Evolutionary conservation across 768 basidiomycete species (phyloP).

Genomic region (Inosperma sp.): DNA sequence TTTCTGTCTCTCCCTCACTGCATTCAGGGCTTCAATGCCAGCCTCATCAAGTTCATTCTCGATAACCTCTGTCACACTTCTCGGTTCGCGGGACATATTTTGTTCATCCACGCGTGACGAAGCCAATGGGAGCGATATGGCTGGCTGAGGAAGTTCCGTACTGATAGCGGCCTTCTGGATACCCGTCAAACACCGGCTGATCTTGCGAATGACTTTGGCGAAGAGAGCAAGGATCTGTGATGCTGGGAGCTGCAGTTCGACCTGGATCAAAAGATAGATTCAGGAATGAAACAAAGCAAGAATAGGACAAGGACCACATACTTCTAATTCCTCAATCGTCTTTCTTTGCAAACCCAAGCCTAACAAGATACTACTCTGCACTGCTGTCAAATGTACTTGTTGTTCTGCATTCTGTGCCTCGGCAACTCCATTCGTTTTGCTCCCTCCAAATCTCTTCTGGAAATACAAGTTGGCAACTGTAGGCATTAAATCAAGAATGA

Average conservation of each 20-base stretch:
- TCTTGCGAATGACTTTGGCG: constrained; percentile 83
- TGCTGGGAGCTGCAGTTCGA: constrained; percentile 78
- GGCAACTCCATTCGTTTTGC: constrained; percentile 11
- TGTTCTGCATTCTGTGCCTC: too few species aligned
- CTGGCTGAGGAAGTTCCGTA: constrained; percentile 50
- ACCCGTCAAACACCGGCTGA: constrained; percentile 68
- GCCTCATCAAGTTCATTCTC: constrained; percentile 75
- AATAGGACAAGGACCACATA: constrained; percentile 29
- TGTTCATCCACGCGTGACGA: constrained; percentile 11
- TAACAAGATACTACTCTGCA: constrained; percentile 88
- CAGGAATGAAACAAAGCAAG: neutral
- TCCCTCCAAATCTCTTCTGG: constrained; percentile 54
- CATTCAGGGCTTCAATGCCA: constrained; percentile 65
- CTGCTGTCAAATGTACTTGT: constrained; percentile 69
- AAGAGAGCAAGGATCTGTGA: constrained; percentile 88
- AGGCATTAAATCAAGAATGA: constrained; percentile 89
- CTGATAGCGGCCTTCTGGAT: constrained; percentile 77
- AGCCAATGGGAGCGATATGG: constrained; percentile 15
- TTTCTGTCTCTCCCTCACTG: constrained; percentile 70
- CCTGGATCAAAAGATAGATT: constrained; percentile 33
- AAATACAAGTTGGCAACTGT: constrained; percentile 81
- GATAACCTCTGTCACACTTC: constrained; percentile 43
- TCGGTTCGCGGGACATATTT: constrained; percentile 4
- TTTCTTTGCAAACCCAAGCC: constrained; percentile 90
- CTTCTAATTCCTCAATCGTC: constrained; percentile 84